A percentile compares a stretch with the other conserved stretches of the same genome.
Conservation (phyloP, 345 rosid species). For the Carallia brachiata region DNA sequence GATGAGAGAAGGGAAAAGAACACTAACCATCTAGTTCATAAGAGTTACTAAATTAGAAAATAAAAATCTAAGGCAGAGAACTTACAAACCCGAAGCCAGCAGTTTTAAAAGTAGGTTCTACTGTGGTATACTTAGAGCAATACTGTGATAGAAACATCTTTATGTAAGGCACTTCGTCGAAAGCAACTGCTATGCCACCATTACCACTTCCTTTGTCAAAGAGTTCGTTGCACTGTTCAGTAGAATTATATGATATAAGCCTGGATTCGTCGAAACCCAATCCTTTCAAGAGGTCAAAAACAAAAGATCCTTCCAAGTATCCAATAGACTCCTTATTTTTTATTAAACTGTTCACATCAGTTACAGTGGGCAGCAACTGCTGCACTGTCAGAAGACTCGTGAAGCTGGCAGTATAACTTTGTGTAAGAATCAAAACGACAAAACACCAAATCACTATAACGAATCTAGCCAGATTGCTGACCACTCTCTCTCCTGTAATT, state of each 20-base stretch:
- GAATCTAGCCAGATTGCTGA: slow-evolving; percentile 42
- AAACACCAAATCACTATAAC: slow-evolving; percentile 67
- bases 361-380: slow-evolving; percentile 45
- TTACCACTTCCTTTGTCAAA: slow-evolving; percentile 10
- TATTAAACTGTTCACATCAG: slow-evolving; percentile 37
- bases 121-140: slow-evolving; percentile 18
- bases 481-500: slow-evolving; percentile 57
- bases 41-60: slow-evolving; percentile 12
- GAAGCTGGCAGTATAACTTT: slow-evolving; percentile 74
- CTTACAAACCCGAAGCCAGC: slow-evolving; percentile 23
- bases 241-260: slow-evolving; percentile 12
- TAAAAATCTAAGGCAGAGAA: slow-evolving; percentile 5
- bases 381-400: slow-evolving; percentile 57
- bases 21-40: slow-evolving; percentile 17
- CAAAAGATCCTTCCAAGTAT: slow-evolving; percentile 41
- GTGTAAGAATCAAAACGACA: slow-evolving; percentile 58
- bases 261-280: slow-evolving; percentile 20
- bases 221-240: slow-evolving; percentile 28
- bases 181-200: slow-evolving; percentile 29
- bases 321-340: slow-evolving; percentile 42
- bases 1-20: neutral
- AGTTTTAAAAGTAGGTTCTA: slow-evolving; percentile 7
- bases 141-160: slow-evolving; percentile 37
- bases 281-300: slow-evolving; percentile 25
- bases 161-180: slow-evolving; percentile 46